Conservation (phyloP, 495 filamentous ascomycete genomes). For the Umbilicaria muhlenbergii region DNA sequence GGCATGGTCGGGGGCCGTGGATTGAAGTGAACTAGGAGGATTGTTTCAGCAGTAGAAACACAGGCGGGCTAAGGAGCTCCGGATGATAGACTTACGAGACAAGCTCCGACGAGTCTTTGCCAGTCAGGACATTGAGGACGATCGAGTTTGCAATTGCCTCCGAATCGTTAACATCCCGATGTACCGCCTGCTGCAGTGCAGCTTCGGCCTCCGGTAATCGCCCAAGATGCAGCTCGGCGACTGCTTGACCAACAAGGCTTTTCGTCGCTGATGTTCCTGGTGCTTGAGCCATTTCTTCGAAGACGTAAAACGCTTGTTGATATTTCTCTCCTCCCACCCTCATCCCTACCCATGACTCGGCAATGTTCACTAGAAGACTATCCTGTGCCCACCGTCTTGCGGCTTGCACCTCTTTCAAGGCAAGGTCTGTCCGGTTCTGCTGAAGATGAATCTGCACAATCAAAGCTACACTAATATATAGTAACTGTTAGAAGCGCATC, state of each 20-base stretch:
- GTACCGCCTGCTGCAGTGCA: slow-evolving; percentile 63
- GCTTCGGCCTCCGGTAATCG: slow-evolving; percentile 79
- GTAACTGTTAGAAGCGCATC: not conserved
- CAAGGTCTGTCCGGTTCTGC: slow-evolving; percentile 81
- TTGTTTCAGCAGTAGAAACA: slow-evolving; percentile 8
- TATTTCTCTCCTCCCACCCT: slow-evolving; percentile 88
- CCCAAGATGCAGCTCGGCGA: slow-evolving; percentile 83
- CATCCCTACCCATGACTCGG: slow-evolving; percentile 88
- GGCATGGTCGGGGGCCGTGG: slow-evolving; percentile 41
- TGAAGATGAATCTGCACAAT: slow-evolving; percentile 82
- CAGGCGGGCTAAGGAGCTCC: not conserved
- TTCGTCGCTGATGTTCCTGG: slow-evolving; percentile 49
- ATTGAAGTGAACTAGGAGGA: slow-evolving; percentile 32
- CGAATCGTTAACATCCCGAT: slow-evolving; percentile 52
- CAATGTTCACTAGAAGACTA: slow-evolving; percentile 81
- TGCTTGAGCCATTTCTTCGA: slow-evolving; percentile 85
- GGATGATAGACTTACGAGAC: slow-evolving; percentile 32
- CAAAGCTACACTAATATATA: slow-evolving; percentile 39
- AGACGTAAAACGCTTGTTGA: slow-evolving; percentile 95
- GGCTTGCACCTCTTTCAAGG: slow-evolving; percentile 73
- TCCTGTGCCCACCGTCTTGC: slow-evolving; percentile 94
- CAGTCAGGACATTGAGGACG: slow-evolving; percentile 60
- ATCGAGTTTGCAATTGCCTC: slow-evolving; percentile 68
- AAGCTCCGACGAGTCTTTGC: slow-evolving; percentile 47
- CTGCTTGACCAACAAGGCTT: slow-evolving; percentile 69